Evolutionary conservation across 345 rosid species (phyloP).

Genomic region (Hypericum perforatum): DNA sequence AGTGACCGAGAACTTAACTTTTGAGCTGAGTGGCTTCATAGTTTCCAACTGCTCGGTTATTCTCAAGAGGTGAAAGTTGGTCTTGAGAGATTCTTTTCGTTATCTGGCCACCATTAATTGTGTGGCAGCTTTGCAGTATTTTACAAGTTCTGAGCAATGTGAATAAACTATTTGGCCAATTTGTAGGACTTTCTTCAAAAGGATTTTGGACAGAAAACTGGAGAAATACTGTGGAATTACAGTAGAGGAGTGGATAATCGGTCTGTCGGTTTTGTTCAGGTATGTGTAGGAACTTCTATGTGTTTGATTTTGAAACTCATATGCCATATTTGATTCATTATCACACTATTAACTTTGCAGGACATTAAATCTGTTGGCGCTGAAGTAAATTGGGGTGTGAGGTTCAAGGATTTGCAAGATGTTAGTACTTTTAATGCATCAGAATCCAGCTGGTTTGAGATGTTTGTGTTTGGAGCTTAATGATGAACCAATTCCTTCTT

Average conservation of each 20-base stretch:
- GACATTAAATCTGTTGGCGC: slow-evolving; percentile 91
- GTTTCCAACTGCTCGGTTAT: no score
- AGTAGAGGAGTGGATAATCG: slow-evolving; percentile 83
- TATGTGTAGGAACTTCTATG: slow-evolving; percentile 17
- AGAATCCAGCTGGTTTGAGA: slow-evolving; percentile 6
- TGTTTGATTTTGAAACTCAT: not conserved
- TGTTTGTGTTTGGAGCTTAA: no score
- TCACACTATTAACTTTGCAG: slow-evolving; percentile 26
- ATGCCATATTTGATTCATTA: not conserved
- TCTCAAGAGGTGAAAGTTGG: no score
- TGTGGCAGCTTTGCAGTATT: slow-evolving; percentile 1
- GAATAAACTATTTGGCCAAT: slow-evolving; percentile 7
- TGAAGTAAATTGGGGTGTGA: slow-evolving; percentile 95
- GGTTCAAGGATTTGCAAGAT: slow-evolving; percentile 68
- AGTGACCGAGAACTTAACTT: no score
- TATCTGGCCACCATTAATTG: no score
- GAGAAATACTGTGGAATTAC: slow-evolving; percentile 95
- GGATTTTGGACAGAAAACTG: slow-evolving; percentile 82
- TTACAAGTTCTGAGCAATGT: not conserved
- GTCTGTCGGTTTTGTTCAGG: slow-evolving; percentile 67
- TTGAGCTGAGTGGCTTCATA: no score
- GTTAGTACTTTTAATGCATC: slow-evolving; percentile 35
- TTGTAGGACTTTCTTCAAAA: slow-evolving; percentile 65
- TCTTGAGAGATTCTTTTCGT: no score
- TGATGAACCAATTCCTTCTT: slow-evolving; percentile 16